Base-by-base conservation (phyloP, 2,329 filamentous ascomycete genomes). In the Nigrograna mackinnonii region DNA sequence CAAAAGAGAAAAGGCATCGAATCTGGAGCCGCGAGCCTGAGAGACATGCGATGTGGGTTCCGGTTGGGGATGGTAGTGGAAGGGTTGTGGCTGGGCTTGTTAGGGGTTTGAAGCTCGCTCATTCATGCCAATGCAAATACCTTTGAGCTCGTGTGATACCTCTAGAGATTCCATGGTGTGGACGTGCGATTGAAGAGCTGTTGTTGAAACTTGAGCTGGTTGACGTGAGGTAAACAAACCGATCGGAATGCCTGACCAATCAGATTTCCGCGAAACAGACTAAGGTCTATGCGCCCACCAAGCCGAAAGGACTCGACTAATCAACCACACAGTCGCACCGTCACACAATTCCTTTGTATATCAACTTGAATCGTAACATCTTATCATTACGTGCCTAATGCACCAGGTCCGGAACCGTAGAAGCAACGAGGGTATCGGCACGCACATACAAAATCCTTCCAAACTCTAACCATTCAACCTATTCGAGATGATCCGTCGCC, bases 1-100 rank as follows among this genome's bases (percentile, higher is more conserved):
- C 58, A 35, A 67, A 63, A 2, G 68, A 65, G 31, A 46, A 44
- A 5, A 68, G 58, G 32, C 60, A 67, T 48, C 67, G 69, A 40
- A 75, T 60, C 22, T 71, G 63, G 19, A 75, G 60, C 39, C 68
- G 66, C 20, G 64, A 52, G 48, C 60, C 56, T 5, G 55, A 59
- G 38, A 74, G 60, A 21, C 58, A 63, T 21, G 71, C 71, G 22
- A 69, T 57, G 52, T 71, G 63, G 5, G 60, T 52, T 39, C 63
- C 68, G 44, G 66, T 58, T 4, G 69, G 68, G 5, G 70, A 74
- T 1, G 63, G 55, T n/a, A 70, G 54, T 3, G 69, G 59, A 20
- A 51, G 47, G 17, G 58, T 60, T 6, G 61, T 61, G 19, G 66
- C 65, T 68, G 41, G 22, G 11, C 18, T 33, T 11, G 31, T 33